These are phyloP conservation scores for Phyllosticta citribraziliensis DNA, from an alignment of 2,329 filamentous ascomycete species.

Conservation along the genomic window DNA sequence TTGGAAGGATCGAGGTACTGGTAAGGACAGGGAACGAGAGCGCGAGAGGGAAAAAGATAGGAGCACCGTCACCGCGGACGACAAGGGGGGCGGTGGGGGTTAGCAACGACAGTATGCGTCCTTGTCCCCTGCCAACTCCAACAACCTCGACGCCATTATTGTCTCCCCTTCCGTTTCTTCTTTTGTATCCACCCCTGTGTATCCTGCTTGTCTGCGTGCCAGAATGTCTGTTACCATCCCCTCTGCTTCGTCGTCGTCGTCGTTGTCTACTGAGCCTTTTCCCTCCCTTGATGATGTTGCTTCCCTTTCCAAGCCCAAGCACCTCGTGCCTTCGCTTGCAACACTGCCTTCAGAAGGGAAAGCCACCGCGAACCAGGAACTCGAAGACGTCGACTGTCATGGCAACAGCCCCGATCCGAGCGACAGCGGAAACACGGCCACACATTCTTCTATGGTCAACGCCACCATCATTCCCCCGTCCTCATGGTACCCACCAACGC, in stretches of 20 bases:
- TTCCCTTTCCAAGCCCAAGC: background rate
- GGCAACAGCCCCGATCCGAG: background rate
- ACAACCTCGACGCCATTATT: background rate
- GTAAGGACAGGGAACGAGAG: constrained; percentile 1
- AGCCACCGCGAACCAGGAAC: background rate
- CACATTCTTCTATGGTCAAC: no score
- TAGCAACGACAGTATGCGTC: background rate
- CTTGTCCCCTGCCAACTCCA: background rate
- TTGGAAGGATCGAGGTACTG: background rate
- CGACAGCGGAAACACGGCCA: no score
- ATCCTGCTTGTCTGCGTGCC: background rate
- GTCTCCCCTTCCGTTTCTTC: background rate
- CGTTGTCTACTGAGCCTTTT: background rate
- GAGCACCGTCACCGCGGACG: background rate
- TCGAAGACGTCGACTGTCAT: background rate
- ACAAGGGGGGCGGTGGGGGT: background rate
- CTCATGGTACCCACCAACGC: background rate
- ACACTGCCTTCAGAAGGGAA: background rate
- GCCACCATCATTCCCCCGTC: background rate
- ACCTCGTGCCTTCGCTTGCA: background rate
- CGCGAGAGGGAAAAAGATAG: background rate
- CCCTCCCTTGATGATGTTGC: background rate
- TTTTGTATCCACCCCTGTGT: background rate
- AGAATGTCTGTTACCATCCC: background rate
- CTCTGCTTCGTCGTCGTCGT: background rate